Evolutionary conservation across 2,329 filamentous ascomycete genomes (phyloP).

Genomic region (Venturia nashicola): DNA sequence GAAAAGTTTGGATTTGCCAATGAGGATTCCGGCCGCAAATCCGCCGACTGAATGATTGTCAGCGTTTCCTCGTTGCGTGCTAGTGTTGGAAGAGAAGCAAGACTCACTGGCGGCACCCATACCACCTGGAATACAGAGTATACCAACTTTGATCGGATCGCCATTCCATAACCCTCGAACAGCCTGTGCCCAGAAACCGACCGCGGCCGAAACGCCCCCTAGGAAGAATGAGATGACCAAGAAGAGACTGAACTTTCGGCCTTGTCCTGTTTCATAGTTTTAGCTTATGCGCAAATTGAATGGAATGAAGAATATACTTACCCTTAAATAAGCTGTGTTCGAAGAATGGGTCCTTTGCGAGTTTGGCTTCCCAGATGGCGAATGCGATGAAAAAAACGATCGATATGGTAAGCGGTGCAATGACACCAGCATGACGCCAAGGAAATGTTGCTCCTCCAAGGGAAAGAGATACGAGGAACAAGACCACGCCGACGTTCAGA

Average conservation of each 20-base stretch:
- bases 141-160: constrained; percentile 11
- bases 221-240: neutral
- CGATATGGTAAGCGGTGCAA: constrained; percentile 1
- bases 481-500: neutral
- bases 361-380: constrained; percentile 6
- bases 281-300: neutral
- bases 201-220: neutral
- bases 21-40: constrained; percentile 10
- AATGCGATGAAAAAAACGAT: neutral
- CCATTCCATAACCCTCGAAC: neutral
- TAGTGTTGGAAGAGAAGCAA: neutral
- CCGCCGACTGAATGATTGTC: constrained; percentile 6
- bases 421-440: neutral
- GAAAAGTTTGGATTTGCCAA: constrained; percentile 5
- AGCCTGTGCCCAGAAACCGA: constrained; percentile 5
- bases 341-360: constrained; percentile 8
- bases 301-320: neutral
- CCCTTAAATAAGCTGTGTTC: constrained; percentile 6
- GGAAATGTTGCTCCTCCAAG: constrained; percentile 7
- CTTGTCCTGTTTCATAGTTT: neutral
- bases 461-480: neutral
- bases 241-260: neutral
- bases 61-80: neutral
- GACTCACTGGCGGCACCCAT: constrained; percentile 5
- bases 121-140: constrained; percentile 10